Percentiles rank a stretch among this genome's conserved stretches.
Evolutionary conservation across 106 monocot species (phyloP).

Genomic region (Dendrobium chrysotoxum): DNA sequence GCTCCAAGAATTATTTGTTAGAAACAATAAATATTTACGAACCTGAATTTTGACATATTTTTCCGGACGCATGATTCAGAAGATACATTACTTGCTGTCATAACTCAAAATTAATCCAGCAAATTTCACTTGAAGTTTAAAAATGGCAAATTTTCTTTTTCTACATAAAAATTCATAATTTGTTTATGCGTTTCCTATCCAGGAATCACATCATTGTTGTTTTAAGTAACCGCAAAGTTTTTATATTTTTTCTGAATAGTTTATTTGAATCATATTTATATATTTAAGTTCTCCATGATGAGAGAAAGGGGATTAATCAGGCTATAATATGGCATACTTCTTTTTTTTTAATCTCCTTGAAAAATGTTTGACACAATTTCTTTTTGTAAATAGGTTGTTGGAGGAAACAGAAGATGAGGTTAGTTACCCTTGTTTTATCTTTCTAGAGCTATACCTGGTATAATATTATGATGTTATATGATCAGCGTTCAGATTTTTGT

Average conservation of each 20-base stretch:
- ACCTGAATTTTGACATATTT: no score
- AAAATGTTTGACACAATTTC: constrained; percentile 1
- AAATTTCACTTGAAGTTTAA: no score
- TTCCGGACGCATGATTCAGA: no score
- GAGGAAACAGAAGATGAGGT: constrained; percentile 98
- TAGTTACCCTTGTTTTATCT: background rate
- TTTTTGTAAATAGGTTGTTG: constrained; percentile 45
- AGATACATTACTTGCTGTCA: no score
- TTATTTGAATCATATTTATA: background rate
- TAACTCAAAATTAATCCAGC: no score
- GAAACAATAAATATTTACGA: no score
- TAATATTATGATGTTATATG: background rate
- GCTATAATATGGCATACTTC: background rate
- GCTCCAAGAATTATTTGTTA: no score
- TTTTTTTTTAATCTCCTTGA: background rate
- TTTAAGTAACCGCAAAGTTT: background rate
- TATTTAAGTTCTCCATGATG: background rate
- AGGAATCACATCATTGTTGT: background rate
- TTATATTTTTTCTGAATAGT: background rate
- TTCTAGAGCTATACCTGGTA: background rate
- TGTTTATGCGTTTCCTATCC: background rate
- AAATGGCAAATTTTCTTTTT: no score
- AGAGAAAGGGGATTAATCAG: background rate
- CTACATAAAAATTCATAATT: background rate
- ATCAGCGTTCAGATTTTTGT: no score